phyloP scores from a whole-genome alignment of 2,329 filamentous ascomycete species.

The Remersonia thermophila region DNA sequence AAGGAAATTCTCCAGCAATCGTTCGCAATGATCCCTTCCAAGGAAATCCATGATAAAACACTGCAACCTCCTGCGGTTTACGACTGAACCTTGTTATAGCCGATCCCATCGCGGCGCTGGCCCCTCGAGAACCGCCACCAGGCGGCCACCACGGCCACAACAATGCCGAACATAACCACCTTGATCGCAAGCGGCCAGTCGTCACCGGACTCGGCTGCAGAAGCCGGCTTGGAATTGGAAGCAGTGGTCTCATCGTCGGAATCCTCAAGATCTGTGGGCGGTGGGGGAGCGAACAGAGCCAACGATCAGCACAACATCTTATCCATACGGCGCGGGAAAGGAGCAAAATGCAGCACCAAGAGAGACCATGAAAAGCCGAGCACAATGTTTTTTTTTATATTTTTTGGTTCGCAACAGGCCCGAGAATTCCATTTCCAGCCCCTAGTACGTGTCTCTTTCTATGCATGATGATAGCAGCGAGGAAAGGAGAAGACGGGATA shows the following conservation, averaged over 20 bases:
- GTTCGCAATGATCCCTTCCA: too few relatives aligned
- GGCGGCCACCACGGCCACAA: conserved; percentile 32
- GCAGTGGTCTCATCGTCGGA: conserved; percentile 28
- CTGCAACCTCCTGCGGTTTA: conserved; percentile 12
- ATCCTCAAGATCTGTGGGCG: too few relatives aligned
- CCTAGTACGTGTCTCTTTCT: conserved; percentile 1
- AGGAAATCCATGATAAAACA: conserved; percentile 1
- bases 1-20: neutral
- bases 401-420: conserved; percentile 1
- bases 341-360: neutral
- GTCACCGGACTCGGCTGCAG: conserved; percentile 15
- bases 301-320: conserved; percentile 22
- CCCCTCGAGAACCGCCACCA: conserved; percentile 32
- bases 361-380: too few relatives aligned
- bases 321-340: neutral
- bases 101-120: conserved; percentile 21
- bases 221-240: conserved; percentile 23
- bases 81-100: conserved; percentile 33
- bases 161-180: conserved; percentile 36
- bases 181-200: conserved; percentile 36
- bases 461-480: neutral
- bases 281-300: conserved; percentile 17
- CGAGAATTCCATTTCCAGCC: neutral
- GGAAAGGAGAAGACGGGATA: conserved; percentile 3
- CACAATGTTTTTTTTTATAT: too few relatives aligned